These are phyloP conservation scores for Tuber brumale DNA, from an alignment of 495 filamentous ascomycete genomes.

Conservation along the genomic window DNA sequence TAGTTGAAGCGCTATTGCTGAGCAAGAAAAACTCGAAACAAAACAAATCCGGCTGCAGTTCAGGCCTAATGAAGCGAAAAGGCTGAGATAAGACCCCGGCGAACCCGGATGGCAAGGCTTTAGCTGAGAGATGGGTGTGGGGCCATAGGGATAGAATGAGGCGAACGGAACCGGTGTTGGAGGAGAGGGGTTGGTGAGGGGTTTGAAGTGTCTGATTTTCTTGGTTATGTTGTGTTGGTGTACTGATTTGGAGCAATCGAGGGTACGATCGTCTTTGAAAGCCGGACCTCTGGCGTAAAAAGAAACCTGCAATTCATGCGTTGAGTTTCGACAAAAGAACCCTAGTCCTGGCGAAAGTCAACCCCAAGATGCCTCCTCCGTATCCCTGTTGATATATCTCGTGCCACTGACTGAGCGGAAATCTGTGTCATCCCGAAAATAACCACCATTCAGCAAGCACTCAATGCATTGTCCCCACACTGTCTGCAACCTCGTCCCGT, in stretches of 20 bases:
- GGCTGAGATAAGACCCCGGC: constrained; percentile 39
- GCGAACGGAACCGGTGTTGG: constrained; percentile 38
- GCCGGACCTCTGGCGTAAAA: constrained; percentile 36
- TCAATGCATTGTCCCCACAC: constrained; percentile 40
- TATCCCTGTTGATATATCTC: constrained; percentile 41
- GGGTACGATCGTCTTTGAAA: constrained; percentile 38
- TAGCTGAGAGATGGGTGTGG: constrained; percentile 41
- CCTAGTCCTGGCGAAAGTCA: constrained; percentile 36
- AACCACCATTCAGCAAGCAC: constrained; percentile 40
- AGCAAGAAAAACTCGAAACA: constrained; percentile 31
- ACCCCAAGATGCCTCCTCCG: constrained; percentile 30
- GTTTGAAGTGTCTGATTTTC: constrained; percentile 39
- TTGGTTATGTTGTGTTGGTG: constrained; percentile 39
- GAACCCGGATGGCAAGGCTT: constrained; percentile 29
- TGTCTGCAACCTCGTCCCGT: constrained; percentile 38
- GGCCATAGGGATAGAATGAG: constrained; percentile 30
- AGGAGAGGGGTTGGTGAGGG: constrained; percentile 35
- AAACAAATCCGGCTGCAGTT: constrained; percentile 32
- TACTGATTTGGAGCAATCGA: constrained; percentile 38
- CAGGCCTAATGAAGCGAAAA: constrained; percentile 29
- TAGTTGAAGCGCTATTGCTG: constrained; percentile 25
- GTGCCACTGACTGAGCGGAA: constrained; percentile 38
- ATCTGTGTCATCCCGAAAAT: constrained; percentile 36
- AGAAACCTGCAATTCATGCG: constrained; percentile 42
- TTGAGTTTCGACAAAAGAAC: constrained; percentile 31